Base-by-base conservation (phyloP, 2,329 filamentous ascomycete genomes). In the Colletotrichum chrysophilum region DNA sequence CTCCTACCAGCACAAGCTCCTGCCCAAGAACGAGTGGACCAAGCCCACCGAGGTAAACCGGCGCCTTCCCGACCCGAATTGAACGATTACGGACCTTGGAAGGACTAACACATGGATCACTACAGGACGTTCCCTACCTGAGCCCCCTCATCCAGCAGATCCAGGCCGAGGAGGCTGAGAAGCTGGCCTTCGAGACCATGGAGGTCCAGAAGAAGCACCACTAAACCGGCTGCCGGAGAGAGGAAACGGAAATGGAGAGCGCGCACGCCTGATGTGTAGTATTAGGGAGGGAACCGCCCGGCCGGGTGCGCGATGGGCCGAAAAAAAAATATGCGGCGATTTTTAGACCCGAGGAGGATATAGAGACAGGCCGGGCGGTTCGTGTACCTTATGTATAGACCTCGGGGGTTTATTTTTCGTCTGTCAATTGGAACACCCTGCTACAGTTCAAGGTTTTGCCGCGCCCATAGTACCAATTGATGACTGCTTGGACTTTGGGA, bases 1-100 rank as follows among this genome's bases (percentile, higher is more conserved):
- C 86, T 91, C 89, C 81, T 85, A 91, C 83, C 85, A 89, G 82
- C 92, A 93, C 85, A 92, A 92, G 87, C 86, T 93, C 77, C 88
- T 93, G 71, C 90, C 92, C 84, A 90, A 90, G 87, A 83, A 88
- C 38, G 84, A 92, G 83, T 92, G 90, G 91, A 91, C 89, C 80
- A 91, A 90, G 86, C 80, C 87, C 79, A 86, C 89, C 81, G 87
- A 90, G 80, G 88, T 90, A 82, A 81, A 84, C 76, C 21, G 18
- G 9, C 18, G 43, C 68, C 21, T 24, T 12, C 43, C n/a, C 18
- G n/a, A 21, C 16, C 36, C 21, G 28, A 58, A 61, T 21, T 43
- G 66, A 36, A 52, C 21, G 21, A 66, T 14, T 8, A 38, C 8
- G 36, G 14, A 55, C 21, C 36, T 7, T 10, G 62, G 36, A 52